A percentile compares a stretch with the other conserved stretches of the same genome.
These are phyloP conservation scores for Pythium utonaiense DNA, from an alignment of 352 stramenopile species.

Conservation along the genomic window DNA sequence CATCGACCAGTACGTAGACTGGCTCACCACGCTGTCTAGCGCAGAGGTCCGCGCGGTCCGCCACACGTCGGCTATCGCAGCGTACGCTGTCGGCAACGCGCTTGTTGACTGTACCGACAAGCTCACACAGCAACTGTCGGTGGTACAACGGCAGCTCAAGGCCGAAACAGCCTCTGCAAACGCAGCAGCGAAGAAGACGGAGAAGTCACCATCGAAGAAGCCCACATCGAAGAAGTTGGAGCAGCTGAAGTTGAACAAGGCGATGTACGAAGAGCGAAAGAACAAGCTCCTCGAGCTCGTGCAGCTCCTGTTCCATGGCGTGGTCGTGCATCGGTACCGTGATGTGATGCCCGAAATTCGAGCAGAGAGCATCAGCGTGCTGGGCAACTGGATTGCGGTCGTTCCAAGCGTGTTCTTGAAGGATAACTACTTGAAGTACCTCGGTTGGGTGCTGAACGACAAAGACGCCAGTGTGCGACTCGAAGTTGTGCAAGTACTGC, in stretches of 20 bases:
- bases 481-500: slow-evolving; percentile 79
- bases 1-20: slow-evolving; percentile 66
- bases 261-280: slow-evolving; percentile 56
- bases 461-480: slow-evolving; percentile 83
- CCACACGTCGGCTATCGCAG: slow-evolving; percentile 71
- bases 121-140: slow-evolving; percentile 57
- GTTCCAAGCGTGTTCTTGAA: slow-evolving; percentile 90
- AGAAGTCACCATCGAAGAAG: slow-evolving; percentile 16
- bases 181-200: slow-evolving; percentile 14
- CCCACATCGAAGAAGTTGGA: slow-evolving; percentile 44
- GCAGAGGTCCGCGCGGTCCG: slow-evolving; percentile 80
- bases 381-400: slow-evolving; percentile 82
- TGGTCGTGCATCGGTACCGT: slow-evolving; percentile 83
- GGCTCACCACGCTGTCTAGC: slow-evolving; percentile 79
- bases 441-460: slow-evolving; percentile 94
- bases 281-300: slow-evolving; percentile 58
- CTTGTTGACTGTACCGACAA: slow-evolving; percentile 50
- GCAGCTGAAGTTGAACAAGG: slow-evolving; percentile 64
- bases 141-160: slow-evolving; percentile 70
- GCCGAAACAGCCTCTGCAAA: slow-evolving; percentile 32
- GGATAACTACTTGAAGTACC: slow-evolving; percentile 95
- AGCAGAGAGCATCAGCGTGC: slow-evolving; percentile 65
- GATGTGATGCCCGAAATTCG: slow-evolving; percentile 94
- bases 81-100: slow-evolving; percentile 60
- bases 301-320: slow-evolving; percentile 65